Evolutionary conservation across 148 eudicot genomes (phyloP).

Genomic region (Rhododendron ovatum): DNA sequence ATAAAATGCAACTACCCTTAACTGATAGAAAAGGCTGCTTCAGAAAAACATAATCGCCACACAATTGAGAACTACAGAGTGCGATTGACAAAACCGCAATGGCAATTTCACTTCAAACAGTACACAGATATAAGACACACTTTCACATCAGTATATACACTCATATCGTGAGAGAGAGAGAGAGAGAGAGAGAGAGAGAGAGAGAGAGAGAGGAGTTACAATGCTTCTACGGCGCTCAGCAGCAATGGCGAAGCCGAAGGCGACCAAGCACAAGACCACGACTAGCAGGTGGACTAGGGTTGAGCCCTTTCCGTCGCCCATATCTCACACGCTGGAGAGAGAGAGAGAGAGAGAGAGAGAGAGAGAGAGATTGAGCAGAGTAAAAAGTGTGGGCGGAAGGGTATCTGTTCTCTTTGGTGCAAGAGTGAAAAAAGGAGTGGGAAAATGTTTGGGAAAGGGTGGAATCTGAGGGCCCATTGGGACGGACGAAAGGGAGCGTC

Average conservation of each 20-base stretch:
- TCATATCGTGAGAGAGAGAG: not conserved
- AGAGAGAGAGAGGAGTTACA: slow-evolving; percentile 1
- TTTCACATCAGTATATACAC: not conserved
- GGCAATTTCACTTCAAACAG: not conserved
- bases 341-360: not conserved
- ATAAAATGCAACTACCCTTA: not conserved
- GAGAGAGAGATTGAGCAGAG: not conserved
- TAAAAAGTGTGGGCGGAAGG: not conserved
- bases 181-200: slow-evolving; percentile 1
- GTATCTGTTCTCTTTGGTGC: too few relatives aligned
- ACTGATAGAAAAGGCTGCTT: not conserved
- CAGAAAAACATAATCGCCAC: not conserved
- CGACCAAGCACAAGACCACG: slow-evolving; percentile 8
- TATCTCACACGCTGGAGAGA: not conserved
- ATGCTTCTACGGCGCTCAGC: slow-evolving; percentile 13
- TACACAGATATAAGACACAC: not conserved
- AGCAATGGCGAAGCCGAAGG: slow-evolving; percentile 12
- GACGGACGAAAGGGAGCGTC: not conserved
- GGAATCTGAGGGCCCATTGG: not conserved
- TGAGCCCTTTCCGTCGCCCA: slow-evolving; percentile 12
- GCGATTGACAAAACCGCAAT: slow-evolving; percentile 4
- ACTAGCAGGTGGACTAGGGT: slow-evolving; percentile 4
- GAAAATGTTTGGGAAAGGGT: not conserved
- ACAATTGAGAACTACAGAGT: not conserved
- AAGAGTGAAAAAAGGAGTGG: not conserved